Evolutionary conservation across 257 asterid genomes (phyloP).

Genomic region (Dorcoceras hygrometricum): DNA sequence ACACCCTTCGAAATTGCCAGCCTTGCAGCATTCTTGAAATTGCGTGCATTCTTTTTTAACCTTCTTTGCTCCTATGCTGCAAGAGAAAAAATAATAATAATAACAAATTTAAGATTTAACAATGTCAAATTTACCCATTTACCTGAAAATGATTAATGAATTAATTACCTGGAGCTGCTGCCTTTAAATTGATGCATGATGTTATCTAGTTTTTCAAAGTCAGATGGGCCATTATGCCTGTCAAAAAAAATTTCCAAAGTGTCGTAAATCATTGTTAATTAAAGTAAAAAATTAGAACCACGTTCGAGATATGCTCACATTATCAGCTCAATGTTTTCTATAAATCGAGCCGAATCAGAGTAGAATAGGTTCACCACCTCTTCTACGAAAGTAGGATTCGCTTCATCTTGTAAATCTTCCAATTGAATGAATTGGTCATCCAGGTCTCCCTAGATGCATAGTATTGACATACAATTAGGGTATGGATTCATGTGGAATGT

Average conservation of each 20-base stretch:
- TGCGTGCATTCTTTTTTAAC: slow-evolving; percentile 62
- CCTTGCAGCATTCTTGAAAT: slow-evolving; percentile 67
- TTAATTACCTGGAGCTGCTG: slow-evolving; percentile 74
- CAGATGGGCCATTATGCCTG: slow-evolving; percentile 47
- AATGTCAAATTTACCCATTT: not conserved
- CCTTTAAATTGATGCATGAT: slow-evolving; percentile 77
- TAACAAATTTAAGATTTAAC: not conserved
- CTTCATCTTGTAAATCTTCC: slow-evolving; percentile 80
- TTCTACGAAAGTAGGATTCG: slow-evolving; percentile 73
- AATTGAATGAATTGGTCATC: slow-evolving; percentile 75
- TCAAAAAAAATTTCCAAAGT: not conserved
- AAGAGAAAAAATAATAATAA: not conserved
- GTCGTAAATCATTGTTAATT: not conserved
- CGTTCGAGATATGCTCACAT: slow-evolving; percentile 33
- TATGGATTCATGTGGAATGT: no score
- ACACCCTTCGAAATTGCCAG: slow-evolving; percentile 60
- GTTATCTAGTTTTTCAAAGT: slow-evolving; percentile 60
- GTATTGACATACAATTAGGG: no score
- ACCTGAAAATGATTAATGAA: not conserved
- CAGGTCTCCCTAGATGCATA: slow-evolving; percentile 53
- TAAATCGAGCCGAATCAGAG: slow-evolving; percentile 55
- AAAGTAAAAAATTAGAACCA: not conserved
- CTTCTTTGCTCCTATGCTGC: slow-evolving; percentile 79
- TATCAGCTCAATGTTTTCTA: slow-evolving; percentile 53
- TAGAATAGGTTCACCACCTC: slow-evolving; percentile 66